Evolutionary conservation across 345 rosid species (phyloP).

Genomic region (Lepidium aucheri): DNA sequence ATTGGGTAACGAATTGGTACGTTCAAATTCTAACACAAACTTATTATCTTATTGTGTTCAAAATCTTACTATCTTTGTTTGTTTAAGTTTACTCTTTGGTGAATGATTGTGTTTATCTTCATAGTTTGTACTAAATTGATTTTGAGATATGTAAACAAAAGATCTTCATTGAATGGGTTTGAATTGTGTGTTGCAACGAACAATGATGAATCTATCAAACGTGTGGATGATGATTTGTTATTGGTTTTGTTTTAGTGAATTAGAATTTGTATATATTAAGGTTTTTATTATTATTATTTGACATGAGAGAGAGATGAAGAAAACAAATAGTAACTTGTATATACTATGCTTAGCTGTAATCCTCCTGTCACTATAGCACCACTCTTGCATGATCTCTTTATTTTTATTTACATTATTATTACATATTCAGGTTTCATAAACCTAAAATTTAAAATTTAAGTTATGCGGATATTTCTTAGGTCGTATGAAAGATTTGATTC

Average conservation of each 20-base stretch:
- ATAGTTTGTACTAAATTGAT: too few relatives aligned
- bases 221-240: neutral
- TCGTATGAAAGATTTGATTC: too few relatives aligned
- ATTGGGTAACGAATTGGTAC: slow-evolving; percentile 75
- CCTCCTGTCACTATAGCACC: slow-evolving; percentile 90
- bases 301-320: slow-evolving; percentile 39
- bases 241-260: slow-evolving; percentile 6
- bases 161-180: too few relatives aligned
- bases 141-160: too few relatives aligned
- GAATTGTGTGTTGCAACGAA: slow-evolving; percentile 32
- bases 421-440: neutral
- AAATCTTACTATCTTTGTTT: neutral
- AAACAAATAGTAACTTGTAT: slow-evolving; percentile 29
- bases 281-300: slow-evolving; percentile 34
- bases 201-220: slow-evolving; percentile 28
- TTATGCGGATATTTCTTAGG: too few relatives aligned
- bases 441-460: too few relatives aligned
- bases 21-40: neutral
- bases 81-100: neutral
- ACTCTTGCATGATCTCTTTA: slow-evolving; percentile 85
- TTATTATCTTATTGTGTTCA: neutral
- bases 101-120: too few relatives aligned
- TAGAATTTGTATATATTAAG: slow-evolving; percentile 31
- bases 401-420: slow-evolving; percentile 6
- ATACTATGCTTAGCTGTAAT: slow-evolving; percentile 62